Base-by-base conservation (phyloP, 768 basidiomycete genomes). In the Hortiboletus campestris region DNA sequence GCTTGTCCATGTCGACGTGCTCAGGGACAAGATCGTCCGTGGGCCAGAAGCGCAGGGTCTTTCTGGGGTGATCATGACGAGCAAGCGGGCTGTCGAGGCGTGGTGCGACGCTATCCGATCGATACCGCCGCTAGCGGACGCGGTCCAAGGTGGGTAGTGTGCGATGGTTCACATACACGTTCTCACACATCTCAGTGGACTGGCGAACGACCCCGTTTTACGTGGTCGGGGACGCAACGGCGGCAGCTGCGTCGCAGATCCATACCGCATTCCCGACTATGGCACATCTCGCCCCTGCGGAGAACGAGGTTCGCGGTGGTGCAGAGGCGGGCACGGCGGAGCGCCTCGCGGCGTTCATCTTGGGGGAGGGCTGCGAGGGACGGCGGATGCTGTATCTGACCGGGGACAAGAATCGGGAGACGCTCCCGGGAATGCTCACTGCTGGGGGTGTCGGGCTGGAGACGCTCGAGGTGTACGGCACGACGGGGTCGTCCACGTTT, bases 401-500 rank as follows among this genome's bases (percentile, higher is more conserved):
- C 12, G 92, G 92, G 20, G 93, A 94, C 78, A 95, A 94, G 76
- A 92, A 90, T 55, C 76, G 83, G 17, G 89, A 91, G 58, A 85
- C 82, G 0, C 69, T 94, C 2, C 72, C 82, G 0, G 72, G 58
- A 16, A 76, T 85, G 10, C 72, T 94, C 36, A 53, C 58, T 0
- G 74, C 73, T 0, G 79, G 73, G 1, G 75, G 75, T 1, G 65
- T 89, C 2, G 61, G 61, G 34, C 65, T 89, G 31, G 73, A 77
- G 5, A 56, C 75, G 13, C 61, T 91, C 12, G 81, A 87, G 65
- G 89, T 90, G 10, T 94, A 94, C 63, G 78, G 76, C 62, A 93
- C 91, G 32, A 77, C 72, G 39, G 82, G 81, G 1, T 84, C 84
- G 2, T 71, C 74, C 0, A 75, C 65, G 1, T 85, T 90, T 53